Evolutionary conservation across 2,329 filamentous ascomycete genomes (phyloP), one percentile per base, ranked within the genome.

Genomic region (Neofusicoccum parvum): DNA sequence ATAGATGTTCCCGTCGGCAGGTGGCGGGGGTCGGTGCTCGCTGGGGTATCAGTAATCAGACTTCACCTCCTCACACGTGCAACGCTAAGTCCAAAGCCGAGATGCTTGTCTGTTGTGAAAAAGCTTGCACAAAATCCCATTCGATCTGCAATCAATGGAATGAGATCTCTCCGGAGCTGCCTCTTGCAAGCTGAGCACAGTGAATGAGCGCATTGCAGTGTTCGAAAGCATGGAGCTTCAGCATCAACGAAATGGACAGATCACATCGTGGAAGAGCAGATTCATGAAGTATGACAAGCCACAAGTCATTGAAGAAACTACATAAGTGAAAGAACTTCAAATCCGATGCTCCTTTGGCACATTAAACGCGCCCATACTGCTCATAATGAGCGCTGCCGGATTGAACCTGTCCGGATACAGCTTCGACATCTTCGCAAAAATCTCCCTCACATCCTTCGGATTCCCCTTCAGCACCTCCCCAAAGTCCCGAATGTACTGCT

Each of bases 401-500:
- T 70, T 68, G 41, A 68, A 67, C 10, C 69, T 62, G 45, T 67
- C 49, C 0, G 69, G 68, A 49, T 67, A 70, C 43, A 64, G 4
- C n/a, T 67, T 56, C 27, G 64, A 46, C 69, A 70, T 70, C 10
- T 53, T 45, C 9, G 45, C 32, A 20, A 51, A 64, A 0, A 69
- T 20, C 60, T 69, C 67, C 37, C 64, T 48, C 20, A 64, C 15
- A 20, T 63, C 56, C 54, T 68, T 66, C 27, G 68, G 41, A 11
- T 51, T 36, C 15, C 50, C n/a, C 32, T 49, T 14, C 34, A 64
- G 34, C 5, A 45, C 34, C 60, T 37, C 41, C 12, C 36, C 54
- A 14, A 51, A 71, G 17, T 70, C 66, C 51, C 64, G 37, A 49
- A 78, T 72, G 62, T 78, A 78, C 53, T 70, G 62, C 58, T 69